Percentiles rank a stretch among this genome's conserved stretches.
phyloP scores from a whole-genome alignment of 306 rosid species.

The Casuarina cunninghamiana region DNA sequence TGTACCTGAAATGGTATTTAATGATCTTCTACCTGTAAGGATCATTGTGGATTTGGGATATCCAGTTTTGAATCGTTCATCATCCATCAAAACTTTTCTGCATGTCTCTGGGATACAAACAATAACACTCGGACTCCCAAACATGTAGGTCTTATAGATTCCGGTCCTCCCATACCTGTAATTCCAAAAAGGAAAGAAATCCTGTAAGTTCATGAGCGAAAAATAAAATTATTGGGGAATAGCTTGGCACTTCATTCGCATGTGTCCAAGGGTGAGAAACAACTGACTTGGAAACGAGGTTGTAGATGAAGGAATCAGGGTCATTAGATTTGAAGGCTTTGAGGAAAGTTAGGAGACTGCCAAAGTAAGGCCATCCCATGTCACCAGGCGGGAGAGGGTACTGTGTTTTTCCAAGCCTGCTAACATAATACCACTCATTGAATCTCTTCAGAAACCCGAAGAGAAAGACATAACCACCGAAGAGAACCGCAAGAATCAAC shows the following conservation, averaged over 20 bases:
- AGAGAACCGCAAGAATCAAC: neutral
- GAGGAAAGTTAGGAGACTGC: conserved; percentile 1
- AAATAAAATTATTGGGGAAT: too few species aligned
- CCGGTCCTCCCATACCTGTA: conserved; percentile 32
- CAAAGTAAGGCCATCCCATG: conserved; percentile 28
- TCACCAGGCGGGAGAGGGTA: conserved; percentile 26
- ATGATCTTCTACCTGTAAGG: conserved; percentile 6
- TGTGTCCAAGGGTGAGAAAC: too few species aligned
- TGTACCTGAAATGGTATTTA: neutral
- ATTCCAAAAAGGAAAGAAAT: too few species aligned
- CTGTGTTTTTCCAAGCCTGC: neutral
- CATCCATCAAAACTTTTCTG: conserved; percentile 20
- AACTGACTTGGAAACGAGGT: conserved; percentile 15
- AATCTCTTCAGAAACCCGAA: conserved; percentile 11
- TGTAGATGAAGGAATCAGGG: conserved; percentile 23
- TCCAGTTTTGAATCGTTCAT: conserved; percentile 20
- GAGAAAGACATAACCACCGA: conserved; percentile 22
- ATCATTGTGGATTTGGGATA: conserved; percentile 19
- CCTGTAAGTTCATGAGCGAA: too few species aligned
- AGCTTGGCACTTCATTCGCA: too few species aligned
- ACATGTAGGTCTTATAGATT: conserved; percentile 31
- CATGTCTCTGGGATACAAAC: conserved; percentile 21
- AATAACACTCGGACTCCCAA: conserved; percentile 5
- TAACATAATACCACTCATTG: conserved; percentile 14
- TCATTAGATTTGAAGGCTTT: conserved; percentile 16